Base-by-base conservation (phyloP, 2,329 filamentous ascomycete genomes). In the Macroventuria anomochaeta region DNA sequence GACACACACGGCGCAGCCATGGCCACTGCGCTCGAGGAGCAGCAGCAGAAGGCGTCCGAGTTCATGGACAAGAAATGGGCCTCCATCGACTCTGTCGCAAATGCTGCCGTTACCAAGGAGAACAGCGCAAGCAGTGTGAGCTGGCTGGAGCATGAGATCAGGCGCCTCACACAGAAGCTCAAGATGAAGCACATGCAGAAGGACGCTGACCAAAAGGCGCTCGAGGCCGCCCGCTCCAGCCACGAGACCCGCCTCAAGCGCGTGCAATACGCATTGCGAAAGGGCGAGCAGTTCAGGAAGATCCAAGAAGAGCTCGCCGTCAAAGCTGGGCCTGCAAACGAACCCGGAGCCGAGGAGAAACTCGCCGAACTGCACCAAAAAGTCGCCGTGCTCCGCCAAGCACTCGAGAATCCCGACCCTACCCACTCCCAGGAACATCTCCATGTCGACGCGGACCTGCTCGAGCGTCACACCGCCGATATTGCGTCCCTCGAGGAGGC, bases 1-100 rank as follows among this genome's bases (percentile, higher is more conserved):
- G 74, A 80, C 34, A 63, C 74, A 38, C 70, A 67, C 32, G 73
- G 69, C 11, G 53, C 25, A 1, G 44, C 53, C 26, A 70, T 69
- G 48, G 23, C 55, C 46, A 36, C 54, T 53, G 55, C 56, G 25
- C 32, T 57, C 10, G 46, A 65, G 44, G 56, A 62, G 34, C 57
- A 60, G 21, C 46, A 68, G 31, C 37, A 58, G 29, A 56, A 58
- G 25, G 59, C 57, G 1, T 46, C 48, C 2, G 48, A 57, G 3
- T 58, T 47, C 26, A 41, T 69, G 53, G 53, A 63, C 42, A 62
- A 61, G 51, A 63, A 62, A 32, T 72, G 68, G 71, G 31, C 57
- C 13, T 49, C 62, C 28, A 64, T 72, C 21, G 57, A 64, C 12
- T 55, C 52, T 2, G 34, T 65, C 12, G 67, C 64, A 2, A 59